phyloP scores from a whole-genome alignment of 441 rosid genomes.

The Manihot esculenta region DNA sequence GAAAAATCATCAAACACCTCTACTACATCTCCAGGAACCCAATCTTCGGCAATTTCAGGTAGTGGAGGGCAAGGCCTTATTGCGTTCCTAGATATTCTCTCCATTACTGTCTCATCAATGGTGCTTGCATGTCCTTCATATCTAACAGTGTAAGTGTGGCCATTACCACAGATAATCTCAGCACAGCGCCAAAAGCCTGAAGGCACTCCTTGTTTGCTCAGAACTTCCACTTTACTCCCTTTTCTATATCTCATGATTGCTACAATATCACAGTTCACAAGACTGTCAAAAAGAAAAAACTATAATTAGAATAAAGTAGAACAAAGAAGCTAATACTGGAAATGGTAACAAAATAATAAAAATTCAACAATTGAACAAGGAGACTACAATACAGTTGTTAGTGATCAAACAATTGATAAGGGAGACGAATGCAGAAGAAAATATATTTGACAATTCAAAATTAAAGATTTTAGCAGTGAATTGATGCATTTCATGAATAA shows the following conservation, averaged over 20 bases:
- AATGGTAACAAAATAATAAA: not conserved
- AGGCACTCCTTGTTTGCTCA: conserved; percentile 50
- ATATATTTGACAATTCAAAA: not conserved
- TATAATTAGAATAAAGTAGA: conserved; percentile 10
- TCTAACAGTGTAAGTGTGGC: conserved; percentile 55
- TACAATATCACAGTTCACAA: conserved; percentile 17
- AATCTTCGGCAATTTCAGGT: conserved; percentile 35
- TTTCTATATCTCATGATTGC: conserved; percentile 57
- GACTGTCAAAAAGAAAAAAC: conserved; percentile 25
- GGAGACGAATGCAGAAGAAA: not conserved
- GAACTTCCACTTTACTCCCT: conserved; percentile 72
- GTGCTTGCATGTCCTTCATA: conserved; percentile 37
- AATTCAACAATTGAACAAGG: not conserved
- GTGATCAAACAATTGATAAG: conserved; percentile 11
- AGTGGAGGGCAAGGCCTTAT: conserved; percentile 72
- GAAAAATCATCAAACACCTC: conserved; percentile 63
- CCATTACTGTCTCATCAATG: conserved; percentile 23
- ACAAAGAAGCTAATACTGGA: not conserved
- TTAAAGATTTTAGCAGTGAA: not conserved
- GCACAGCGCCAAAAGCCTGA: conserved; percentile 77
- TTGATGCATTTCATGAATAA: not conserved
- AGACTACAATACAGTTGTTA: not conserved
- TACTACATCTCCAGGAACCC: conserved; percentile 73
- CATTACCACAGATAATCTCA: conserved; percentile 68
- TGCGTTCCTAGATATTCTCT: conserved; percentile 52